A percentile compares a stretch with the other conserved stretches of the same genome.
phyloP scores from a whole-genome alignment of 495 filamentous ascomycete genomes.

The Daldinia loculata region DNA sequence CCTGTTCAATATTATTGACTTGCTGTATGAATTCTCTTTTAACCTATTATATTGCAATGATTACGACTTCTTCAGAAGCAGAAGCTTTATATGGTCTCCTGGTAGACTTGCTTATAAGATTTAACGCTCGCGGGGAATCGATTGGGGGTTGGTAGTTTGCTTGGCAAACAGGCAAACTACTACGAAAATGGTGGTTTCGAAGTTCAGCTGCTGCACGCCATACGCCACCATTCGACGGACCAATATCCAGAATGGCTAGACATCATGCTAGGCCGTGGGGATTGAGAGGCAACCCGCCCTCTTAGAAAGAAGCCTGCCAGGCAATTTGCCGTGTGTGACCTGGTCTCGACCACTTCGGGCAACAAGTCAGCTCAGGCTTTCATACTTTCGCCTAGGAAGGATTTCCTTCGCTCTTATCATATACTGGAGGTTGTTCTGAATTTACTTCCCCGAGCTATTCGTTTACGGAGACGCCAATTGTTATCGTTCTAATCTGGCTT shows the following conservation, averaged over 20 bases:
- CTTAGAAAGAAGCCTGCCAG: constrained; percentile 12
- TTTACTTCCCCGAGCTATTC: not conserved
- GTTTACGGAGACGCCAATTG: not conserved
- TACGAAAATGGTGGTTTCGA: constrained; percentile 33
- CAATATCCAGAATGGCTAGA: constrained; percentile 36
- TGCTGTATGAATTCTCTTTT: not conserved
- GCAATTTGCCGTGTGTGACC: constrained; percentile 18
- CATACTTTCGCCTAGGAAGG: not conserved
- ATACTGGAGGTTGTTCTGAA: not conserved
- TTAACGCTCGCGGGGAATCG: constrained; percentile 9
- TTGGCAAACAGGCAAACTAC: constrained; percentile 27
- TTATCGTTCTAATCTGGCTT: not conserved
- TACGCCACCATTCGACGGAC: constrained; percentile 39
- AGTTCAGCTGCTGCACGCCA: constrained; percentile 43
- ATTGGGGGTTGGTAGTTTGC: constrained; percentile 12
- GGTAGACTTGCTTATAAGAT: not conserved
- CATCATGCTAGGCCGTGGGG: constrained; percentile 10
- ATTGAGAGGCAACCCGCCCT: constrained; percentile 19
- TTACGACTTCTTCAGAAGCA: not conserved
- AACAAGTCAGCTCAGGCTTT: constrained; percentile 20
- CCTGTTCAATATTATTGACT: not conserved
- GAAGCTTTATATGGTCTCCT: not conserved
- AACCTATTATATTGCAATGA: not conserved
- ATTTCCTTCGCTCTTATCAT: not conserved
- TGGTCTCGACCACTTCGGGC: constrained; percentile 18